Percentiles rank a stretch among this genome's conserved stretches.
These are phyloP conservation scores for Metrosideros polymorpha DNA, from an alignment of 441 rosid genomes.

Conservation along the genomic window DNA sequence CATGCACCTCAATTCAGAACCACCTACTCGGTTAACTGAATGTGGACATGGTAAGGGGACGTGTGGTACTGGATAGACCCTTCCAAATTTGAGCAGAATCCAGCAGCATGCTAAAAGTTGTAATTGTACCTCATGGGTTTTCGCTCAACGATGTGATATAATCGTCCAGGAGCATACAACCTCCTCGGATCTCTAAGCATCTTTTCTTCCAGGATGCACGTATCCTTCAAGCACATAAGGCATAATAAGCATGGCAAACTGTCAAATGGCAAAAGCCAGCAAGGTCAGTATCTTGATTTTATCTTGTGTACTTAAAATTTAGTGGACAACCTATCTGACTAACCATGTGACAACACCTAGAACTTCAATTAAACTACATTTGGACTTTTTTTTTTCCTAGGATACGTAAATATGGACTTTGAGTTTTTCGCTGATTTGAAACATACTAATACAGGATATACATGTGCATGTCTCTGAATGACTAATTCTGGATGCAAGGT, in stretches of 20 bases:
- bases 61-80: not conserved
- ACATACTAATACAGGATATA: not conserved
- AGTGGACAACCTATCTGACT: not conserved
- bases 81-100: not conserved
- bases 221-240: conserved; percentile 3
- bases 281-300: not conserved
- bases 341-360: not conserved
- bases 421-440: not conserved
- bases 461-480: not conserved
- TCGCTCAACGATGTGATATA: not conserved
- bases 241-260: conserved; percentile 1
- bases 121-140: not conserved
- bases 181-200: not conserved
- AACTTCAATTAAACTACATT: not conserved
- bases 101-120: not conserved
- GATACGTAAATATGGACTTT: not conserved
- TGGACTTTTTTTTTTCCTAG: not conserved
- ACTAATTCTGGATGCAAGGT: not conserved
- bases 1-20: not conserved
- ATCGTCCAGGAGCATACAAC: not conserved
- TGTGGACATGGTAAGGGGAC: not conserved
- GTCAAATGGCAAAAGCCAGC: not conserved
- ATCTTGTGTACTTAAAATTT: not conserved
- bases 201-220: not conserved
- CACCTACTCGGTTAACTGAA: not conserved